These are phyloP conservation scores for Vickermania ingenoplastis DNA, from an alignment of 208 protist species.

Conservation along the genomic window DNA sequence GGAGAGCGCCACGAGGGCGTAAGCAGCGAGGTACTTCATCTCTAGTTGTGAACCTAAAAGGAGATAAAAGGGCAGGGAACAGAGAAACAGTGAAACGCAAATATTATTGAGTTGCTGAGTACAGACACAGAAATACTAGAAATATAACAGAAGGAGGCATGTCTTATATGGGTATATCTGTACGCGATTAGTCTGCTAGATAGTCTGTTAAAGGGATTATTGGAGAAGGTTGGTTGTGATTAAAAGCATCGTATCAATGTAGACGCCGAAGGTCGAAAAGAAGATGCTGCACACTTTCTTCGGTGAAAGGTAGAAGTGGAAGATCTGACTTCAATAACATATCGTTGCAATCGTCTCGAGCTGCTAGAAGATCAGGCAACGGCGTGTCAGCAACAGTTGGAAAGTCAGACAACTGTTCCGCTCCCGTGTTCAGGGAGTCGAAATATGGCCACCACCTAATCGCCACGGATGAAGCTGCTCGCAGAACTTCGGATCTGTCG, in stretches of 20 bases:
- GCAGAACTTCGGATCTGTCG: conserved; percentile 11
- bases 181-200: no score
- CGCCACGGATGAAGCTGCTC: background rate
- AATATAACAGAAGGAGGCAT: conserved; percentile 1
- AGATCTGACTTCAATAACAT: conserved; percentile 12
- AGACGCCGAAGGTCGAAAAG: conserved; percentile 33
- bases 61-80: background rate
- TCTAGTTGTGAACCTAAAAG: background rate
- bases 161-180: background rate
- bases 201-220: no score
- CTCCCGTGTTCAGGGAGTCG: background rate
- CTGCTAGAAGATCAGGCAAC: background rate
- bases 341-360: conserved; percentile 3
- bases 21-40: conserved; percentile 89
- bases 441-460: background rate
- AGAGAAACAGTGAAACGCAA: conserved; percentile 2
- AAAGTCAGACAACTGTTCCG: background rate
- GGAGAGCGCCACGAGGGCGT: conserved; percentile 46
- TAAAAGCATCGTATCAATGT: conserved; percentile 40
- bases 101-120: conserved; percentile 3
- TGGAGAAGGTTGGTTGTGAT: no score
- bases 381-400: background rate
- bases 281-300: conserved; percentile 18
- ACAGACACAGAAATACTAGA: background rate
- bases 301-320: conserved; percentile 24